Base-by-base conservation (phyloP, 345 rosid genomes). In the Laguncularia racemosa region DNA sequence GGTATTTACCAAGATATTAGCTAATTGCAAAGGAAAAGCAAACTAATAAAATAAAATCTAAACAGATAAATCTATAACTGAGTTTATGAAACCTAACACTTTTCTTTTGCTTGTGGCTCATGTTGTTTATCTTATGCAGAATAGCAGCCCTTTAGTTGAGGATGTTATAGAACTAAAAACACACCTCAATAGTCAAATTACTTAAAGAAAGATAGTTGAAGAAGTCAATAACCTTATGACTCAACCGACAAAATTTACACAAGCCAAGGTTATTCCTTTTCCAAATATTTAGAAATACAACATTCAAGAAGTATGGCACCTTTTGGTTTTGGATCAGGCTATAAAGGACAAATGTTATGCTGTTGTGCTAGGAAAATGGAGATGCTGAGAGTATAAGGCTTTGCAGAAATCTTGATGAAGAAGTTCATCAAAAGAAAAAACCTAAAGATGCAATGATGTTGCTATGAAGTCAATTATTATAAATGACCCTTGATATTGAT, bases 401-500 rank as follows among this genome's bases (percentile, higher is more conserved):
- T 67, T 87, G 67, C 23, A 85, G 78, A 70, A 73, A 74, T 66
- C 74, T 95, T 57, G 97, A 95, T 70, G 95, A 88, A 17, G 97
- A 90, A 74, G 80, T 76, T 26, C 19, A 49, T 58, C 85, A 85
- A 70, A 90, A 80, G 66, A 81, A 69, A 83, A 95, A 82, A 67
- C 90, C 88, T 69, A 96, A 89, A 70, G 90, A 78, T 65, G 95
- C 90, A 78, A 84, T 82, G 61, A 67, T 76, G 69, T 55, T 78
- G 40, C 72, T 90, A 55, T 81, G 81, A 64, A 85, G 89, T 71
- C 97, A 84, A 73, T 67, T 90, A 72, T 71, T 95, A 73, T 97
- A 90, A 55, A 69, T 90, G 73, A 86, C 85, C 64, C 79, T 84
- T 68, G 97, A 90, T 69, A 90, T 95, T 55, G 97, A 95, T 63